A percentile compares a stretch with the other conserved stretches of the same genome.
phyloP scores from a whole-genome alignment of 2,329 filamentous ascomycete genomes.

The Colletotrichum phormii region DNA sequence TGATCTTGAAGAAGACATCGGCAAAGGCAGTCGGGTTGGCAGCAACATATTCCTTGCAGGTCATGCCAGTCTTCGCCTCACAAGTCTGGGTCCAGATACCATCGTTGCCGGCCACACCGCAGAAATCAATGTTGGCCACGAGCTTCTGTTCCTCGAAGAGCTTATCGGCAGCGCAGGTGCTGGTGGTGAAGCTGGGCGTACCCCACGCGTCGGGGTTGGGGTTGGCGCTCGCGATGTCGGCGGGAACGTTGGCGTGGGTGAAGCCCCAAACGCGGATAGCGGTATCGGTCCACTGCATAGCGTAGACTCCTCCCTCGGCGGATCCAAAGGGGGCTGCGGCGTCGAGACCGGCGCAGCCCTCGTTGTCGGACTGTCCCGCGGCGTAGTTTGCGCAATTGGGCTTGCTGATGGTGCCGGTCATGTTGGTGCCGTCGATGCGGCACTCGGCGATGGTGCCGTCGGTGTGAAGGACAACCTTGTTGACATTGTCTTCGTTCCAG shows the following conservation, averaged over 20 bases:
- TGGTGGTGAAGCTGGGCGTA: constrained; percentile 41
- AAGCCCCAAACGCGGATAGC: constrained; percentile 77
- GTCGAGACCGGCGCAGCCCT: constrained; percentile 56
- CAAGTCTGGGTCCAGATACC: constrained; percentile 45
- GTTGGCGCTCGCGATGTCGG: constrained; percentile 53
- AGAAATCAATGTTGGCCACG: constrained; percentile 64
- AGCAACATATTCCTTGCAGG: constrained; percentile 52
- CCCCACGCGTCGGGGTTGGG: constrained; percentile 44
- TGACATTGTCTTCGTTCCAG: constrained; percentile 66
- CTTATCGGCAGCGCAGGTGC: constrained; percentile 42
- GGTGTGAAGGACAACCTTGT: constrained; percentile 71
- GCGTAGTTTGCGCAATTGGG: constrained; percentile 55
- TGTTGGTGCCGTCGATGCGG: constrained; percentile 44
- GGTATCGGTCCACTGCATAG: constrained; percentile 70
- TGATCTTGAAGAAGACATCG: constrained; percentile 60
- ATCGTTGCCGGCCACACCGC: constrained; percentile 70
- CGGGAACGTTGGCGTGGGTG: constrained; percentile 64
- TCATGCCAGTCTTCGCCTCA: constrained; percentile 37
- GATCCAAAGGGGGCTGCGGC: constrained; percentile 52
- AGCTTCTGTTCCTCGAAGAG: constrained; percentile 45
- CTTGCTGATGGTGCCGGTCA: constrained; percentile 47
- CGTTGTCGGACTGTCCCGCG: constrained; percentile 47
- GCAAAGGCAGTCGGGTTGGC: constrained; percentile 49
- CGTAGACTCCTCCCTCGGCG: constrained; percentile 56
- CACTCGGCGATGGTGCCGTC: constrained; percentile 49